Base-by-base conservation (phyloP, 495 filamentous ascomycete genomes). In the Clohesyomyces aquaticus region DNA sequence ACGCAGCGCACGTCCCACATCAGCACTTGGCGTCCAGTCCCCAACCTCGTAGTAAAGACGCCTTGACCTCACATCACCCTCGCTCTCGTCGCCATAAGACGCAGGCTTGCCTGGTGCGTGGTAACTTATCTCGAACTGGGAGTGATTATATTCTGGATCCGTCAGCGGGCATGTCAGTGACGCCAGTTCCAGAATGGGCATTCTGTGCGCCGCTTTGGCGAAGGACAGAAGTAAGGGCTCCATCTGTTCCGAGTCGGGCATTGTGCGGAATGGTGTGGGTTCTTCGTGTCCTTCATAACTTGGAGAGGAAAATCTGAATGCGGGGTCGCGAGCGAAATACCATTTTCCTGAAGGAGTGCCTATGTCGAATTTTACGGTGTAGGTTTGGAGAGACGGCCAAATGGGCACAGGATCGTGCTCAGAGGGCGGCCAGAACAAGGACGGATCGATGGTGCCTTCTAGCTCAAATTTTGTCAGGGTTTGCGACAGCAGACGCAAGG, bases 321-420 rank as follows among this genome's bases (percentile, higher is more conserved):
- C 43, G 18, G 43, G 43, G 18, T 8, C n/a, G 6, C 48, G 12
- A 9, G 48, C 26, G 48, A 52, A 52, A 22, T 52, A 52, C 48
- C 48, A 52, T 4, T 6, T 22, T 12, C 48, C 48, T 25, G 48
- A 52, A 4, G 48, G 48, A 23, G 48, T 25, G 19, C 3, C 8
- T 22, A 25, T 23, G 25, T 52, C 25, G 48, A 52, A 52, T 4
- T 11, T 28, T 23, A 52, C 48, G 4, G 6, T 52, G 12, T n/a
- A 28, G 10, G 3, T 23, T 10, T 25, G 8, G 12, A 52, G 25
- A 8, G 11, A 16, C 3, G 48, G 48, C 48, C 48, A 52, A 23
- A 22, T 4, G 8, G 48, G 19, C 12, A 18, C 10, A 22, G 19
- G 9, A 28, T 14, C 19, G 6, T 25, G 8, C 21, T 23, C 48